These are phyloP conservation scores for Zymoseptoria ardabiliae DNA, from an alignment of 2,329 filamentous ascomycete species.

Conservation along the genomic window DNA sequence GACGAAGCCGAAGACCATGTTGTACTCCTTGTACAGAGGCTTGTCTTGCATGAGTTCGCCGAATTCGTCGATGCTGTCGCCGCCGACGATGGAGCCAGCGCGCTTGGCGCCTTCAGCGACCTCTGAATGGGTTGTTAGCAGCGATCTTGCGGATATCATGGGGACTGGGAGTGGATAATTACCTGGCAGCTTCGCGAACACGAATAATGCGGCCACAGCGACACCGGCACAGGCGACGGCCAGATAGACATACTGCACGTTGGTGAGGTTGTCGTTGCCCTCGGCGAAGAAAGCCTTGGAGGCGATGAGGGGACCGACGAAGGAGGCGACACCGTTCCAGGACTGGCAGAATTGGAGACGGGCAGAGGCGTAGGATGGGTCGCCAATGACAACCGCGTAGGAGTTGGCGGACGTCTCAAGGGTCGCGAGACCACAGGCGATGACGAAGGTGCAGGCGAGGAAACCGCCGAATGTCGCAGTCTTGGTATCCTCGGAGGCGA, in stretches of 20 bases:
- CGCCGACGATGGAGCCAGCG: constrained; percentile 23
- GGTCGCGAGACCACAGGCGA: constrained; percentile 34
- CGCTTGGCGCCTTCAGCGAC: constrained; percentile 23
- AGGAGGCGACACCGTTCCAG: constrained; percentile 34
- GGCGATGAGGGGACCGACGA: constrained; percentile 34
- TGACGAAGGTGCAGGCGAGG: constrained; percentile 33
- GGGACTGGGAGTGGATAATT: no score
- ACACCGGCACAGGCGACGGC: constrained; percentile 32
- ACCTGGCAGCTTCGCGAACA: constrained; percentile 34
- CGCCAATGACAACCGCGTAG: constrained; percentile 33
- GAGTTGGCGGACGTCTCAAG: constrained; percentile 35
- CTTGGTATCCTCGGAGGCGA: constrained; percentile 23
- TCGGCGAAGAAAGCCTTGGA: constrained; percentile 34
- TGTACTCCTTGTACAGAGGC: constrained; percentile 35
- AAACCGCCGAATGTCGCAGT: constrained; percentile 33
- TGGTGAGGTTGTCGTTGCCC: constrained; percentile 28
- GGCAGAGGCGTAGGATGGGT: constrained; percentile 30
- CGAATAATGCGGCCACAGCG: constrained; percentile 30
- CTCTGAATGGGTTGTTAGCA: no score
- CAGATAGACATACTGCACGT: constrained; percentile 35
- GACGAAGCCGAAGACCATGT: constrained; percentile 34
- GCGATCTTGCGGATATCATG: no score
- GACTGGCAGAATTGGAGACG: constrained; percentile 35
- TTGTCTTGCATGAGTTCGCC: constrained; percentile 27
- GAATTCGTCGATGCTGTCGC: constrained; percentile 23